phyloP scores from a whole-genome alignment of 169 alveolate genomes.

The Eimeria necatrix region DNA sequence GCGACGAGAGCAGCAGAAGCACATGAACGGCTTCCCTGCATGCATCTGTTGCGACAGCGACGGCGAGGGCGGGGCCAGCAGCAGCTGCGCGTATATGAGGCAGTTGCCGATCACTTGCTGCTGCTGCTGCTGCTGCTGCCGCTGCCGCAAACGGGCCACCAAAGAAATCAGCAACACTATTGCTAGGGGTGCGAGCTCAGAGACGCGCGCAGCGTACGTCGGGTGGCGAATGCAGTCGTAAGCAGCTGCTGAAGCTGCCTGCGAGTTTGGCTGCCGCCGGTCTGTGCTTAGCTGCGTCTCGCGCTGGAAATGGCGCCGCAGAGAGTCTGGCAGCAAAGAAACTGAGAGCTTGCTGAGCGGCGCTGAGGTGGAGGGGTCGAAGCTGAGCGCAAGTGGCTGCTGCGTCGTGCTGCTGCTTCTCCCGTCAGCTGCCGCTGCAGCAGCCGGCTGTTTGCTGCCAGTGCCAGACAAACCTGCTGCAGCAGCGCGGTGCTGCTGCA shows the following conservation, averaged over 20 bases:
- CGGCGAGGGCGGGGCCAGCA: conserved; percentile 45
- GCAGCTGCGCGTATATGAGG: conserved; percentile 49
- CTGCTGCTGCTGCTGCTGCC: conserved; percentile 68
- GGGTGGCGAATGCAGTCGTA: neutral
- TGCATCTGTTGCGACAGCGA: conserved; percentile 66
- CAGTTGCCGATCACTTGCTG: conserved; percentile 41
- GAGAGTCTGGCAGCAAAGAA: neutral
- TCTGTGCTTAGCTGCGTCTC: neutral
- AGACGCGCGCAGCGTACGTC: conserved; percentile 3
- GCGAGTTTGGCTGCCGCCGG: conserved; percentile 26
- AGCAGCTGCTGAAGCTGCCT: neutral
- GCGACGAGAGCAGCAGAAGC: conserved; percentile 65
- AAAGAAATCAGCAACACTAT: conserved; percentile 20
- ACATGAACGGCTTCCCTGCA: conserved; percentile 45
- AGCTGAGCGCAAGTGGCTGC: neutral
- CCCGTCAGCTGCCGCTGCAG: conserved; percentile 7
- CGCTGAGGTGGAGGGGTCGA: neutral
- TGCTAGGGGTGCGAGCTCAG: conserved; percentile 3
- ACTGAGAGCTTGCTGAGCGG: neutral
- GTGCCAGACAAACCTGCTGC: neutral
- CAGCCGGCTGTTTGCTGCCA: conserved; percentile 33
- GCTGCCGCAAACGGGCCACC: conserved; percentile 55
- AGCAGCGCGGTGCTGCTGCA: conserved; percentile 28
- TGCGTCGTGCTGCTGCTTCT: conserved; percentile 28
- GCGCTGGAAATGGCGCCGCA: conserved; percentile 17